Base-by-base conservation (phyloP, 805 yeast genomes). In the Maudiozyma pseudohumilis region DNA sequence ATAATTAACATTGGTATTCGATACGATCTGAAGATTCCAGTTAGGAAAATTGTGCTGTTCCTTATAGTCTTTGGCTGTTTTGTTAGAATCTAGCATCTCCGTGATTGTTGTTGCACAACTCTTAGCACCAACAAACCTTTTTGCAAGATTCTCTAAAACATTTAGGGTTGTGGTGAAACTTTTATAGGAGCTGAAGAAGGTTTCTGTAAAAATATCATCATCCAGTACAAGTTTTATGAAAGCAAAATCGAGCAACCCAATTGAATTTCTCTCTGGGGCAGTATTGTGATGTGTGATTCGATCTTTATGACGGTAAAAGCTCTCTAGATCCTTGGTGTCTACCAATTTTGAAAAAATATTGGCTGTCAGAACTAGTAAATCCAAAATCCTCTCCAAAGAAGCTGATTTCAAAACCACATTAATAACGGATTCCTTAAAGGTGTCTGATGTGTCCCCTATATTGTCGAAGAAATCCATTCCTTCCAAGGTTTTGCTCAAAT, bases 291-390 rank as follows among this genome's bases (percentile, higher is more conserved):
- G n/a, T 27, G 23, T 35, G 12, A 23, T 26, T 27, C 33, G 24
- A 25, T 48, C 55, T 16, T 60, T 50, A 32, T 59, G 53, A 21
- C 56, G 53, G 34, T 63, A 59, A 43, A 61, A 70, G 1, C 52
- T 48, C 27, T 65, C 66, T 33, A 72, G 50, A 46, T 74, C 77
- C 8, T 54, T 55, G 17, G 63, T 59, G 24, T 61, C 60, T 8
- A 74, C 67, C 27, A 53, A 50, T 27, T 61, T 63, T 2, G 68
- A 63, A 52, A 75, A 86, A 39, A 72, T 75, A 47, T 71, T 72
- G 28, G 72, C 79, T 16, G 82, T 89, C 55, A 73, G 67, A 5
- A 89, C 86, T 36, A 89, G 60, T 17, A 88, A 68, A 57, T 89
- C 96, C 38, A 87, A 68, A 48, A 89, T 67, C 47, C 77, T 75